Base-by-base conservation (phyloP, 1,284 basidiomycete genomes). In the Moesziomyces globuligerus region DNA sequence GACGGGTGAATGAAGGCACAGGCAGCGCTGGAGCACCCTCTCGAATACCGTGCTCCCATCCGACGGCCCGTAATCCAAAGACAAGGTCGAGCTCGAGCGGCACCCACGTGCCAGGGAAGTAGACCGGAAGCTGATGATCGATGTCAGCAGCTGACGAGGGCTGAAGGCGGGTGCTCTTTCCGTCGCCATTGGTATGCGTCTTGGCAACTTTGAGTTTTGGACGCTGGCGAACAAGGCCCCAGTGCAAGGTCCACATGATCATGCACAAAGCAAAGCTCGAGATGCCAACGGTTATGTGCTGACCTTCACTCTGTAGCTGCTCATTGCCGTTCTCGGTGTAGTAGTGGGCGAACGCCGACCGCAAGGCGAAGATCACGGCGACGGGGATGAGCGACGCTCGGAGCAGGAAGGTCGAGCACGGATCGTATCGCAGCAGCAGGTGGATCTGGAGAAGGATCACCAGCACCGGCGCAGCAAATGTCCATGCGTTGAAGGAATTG, bases 21-120 rank as follows among this genome's bases (percentile, higher is more conserved):
- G 67, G 67, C 1, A 54, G 32, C 15, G 61, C 60, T n/a, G 58
- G 59, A 0, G 48, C 36, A 8, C 41, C 48, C 13, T 50, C 37
- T n/a, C 51, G 57, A 17, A 68, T 38, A 23, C 73, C 73, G 21
- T 65, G 45, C 37, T 62, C 45, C 73, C 73, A 75, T 17, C 73
- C 73, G 1, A 70, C 15, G 3, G 52, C 70, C n/a, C 73, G 49
- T n/a, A 67, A 8, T 26, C 66, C 67, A 21, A 49, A 11, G 18
- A 71, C 44, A 8, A 69, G 42, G 40, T 75, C 73, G 7, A 72
- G 38, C 45, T 61, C 70, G 20, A 72, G 38, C 2, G 61, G 66
- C 15, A 42, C 26, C 9, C 25, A 25, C 4, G 69, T 72, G 4
- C 66, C 58, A 0, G 73, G 73, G n/a, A 69, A 65, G 53, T 38